Percentiles rank a stretch among this genome's conserved stretches.
phyloP scores from a whole-genome alignment of 495 filamentous ascomycete genomes.

The Aspergillus leporis region DNA sequence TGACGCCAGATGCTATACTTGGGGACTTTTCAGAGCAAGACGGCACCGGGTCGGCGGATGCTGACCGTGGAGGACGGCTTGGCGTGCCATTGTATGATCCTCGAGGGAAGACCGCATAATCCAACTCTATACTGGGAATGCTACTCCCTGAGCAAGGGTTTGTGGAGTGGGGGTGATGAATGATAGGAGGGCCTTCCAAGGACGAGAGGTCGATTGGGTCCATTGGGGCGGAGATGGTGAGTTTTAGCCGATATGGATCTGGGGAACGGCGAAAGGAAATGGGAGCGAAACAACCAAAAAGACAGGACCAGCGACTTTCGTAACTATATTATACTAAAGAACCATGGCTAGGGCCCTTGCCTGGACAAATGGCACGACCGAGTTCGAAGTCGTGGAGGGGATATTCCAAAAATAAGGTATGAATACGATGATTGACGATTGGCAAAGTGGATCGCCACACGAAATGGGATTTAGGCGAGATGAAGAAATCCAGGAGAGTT shows the following conservation, averaged over 20 bases:
- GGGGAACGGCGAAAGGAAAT: neutral
- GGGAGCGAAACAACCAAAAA: neutral
- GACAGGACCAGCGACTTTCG: neutral
- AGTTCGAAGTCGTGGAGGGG: conserved; percentile 11
- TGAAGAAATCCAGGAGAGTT: neutral
- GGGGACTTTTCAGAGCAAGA: conserved; percentile 9
- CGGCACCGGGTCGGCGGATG: conserved; percentile 17
- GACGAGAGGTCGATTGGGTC: conserved; percentile 38
- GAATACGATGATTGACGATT: conserved; percentile 23
- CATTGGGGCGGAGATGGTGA: neutral
- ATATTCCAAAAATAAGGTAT: conserved; percentile 22
- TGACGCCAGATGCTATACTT: neutral
- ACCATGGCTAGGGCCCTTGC: neutral
- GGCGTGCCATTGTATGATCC: conserved; percentile 11
- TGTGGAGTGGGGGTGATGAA: conserved; percentile 16
- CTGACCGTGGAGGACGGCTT: conserved; percentile 21
- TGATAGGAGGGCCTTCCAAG: conserved; percentile 38
- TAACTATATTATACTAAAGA: neutral
- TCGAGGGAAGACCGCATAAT: conserved; percentile 1
- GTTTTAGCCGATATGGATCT: neutral
- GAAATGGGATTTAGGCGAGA: neutral
- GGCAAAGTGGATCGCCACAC: conserved; percentile 16
- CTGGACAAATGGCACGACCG: conserved; percentile 5
- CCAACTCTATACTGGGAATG: conserved; percentile 9
- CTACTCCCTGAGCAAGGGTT: conserved; percentile 4